A percentile compares a stretch with the other conserved stretches of the same genome.
Evolutionary conservation across 352 stramenopile species (phyloP).

Genomic region (Phytophthora colocasiae): DNA sequence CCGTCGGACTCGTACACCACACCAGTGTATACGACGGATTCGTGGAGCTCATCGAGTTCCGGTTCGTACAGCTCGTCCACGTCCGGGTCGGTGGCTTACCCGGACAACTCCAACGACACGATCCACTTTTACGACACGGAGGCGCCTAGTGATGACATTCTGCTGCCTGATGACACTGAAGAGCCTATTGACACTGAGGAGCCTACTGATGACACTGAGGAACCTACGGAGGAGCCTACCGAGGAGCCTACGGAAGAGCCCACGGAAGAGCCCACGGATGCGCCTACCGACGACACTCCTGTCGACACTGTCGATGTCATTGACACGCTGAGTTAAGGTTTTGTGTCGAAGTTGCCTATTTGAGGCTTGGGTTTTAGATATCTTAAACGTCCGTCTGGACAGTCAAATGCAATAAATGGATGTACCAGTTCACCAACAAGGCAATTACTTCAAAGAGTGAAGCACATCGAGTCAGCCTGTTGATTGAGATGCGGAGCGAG

Average conservation of each 20-base stretch:
- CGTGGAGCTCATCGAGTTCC: constrained; percentile 4
- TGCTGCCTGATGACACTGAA: not conserved
- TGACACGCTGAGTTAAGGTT: not conserved
- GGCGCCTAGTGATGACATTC: no score
- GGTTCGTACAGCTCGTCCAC: constrained; percentile 5
- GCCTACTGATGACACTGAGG: no score
- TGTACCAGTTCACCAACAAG: not conserved
- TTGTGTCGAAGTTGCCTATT: not conserved
- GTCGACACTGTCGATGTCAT: no score
- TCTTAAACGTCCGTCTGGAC: not conserved
- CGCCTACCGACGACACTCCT: no score
- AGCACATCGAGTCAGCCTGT: constrained; percentile 2
- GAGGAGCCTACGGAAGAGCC: no score
- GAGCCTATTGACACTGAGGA: no score
- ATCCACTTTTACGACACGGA: constrained; percentile 23
- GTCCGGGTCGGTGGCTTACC: constrained; percentile 4
- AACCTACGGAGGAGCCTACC: no score
- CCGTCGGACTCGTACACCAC: constrained; percentile 26
- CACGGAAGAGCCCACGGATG: no score
- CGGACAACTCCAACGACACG: constrained; percentile 29
- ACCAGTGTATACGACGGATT: constrained; percentile 2
- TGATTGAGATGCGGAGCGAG: constrained; percentile 1
- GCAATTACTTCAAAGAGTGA: not conserved
- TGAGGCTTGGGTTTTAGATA: not conserved
- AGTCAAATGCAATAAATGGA: constrained; percentile 2